Evolutionary conservation across 768 basidiomycete genomes (phyloP).

Genomic region (Termitomyces bulborhizus): DNA sequence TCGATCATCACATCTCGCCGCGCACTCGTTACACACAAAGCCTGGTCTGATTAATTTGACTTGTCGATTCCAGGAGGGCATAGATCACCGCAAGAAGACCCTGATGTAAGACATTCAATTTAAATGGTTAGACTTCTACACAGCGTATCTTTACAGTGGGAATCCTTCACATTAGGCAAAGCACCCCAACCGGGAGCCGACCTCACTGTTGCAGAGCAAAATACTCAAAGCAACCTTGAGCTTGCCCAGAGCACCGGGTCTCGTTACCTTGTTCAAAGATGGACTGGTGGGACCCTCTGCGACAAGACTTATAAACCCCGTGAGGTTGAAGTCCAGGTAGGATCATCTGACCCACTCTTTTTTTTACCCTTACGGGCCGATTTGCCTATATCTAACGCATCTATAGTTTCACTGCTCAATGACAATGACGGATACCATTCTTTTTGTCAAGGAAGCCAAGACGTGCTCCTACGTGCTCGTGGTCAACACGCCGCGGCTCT

Average conservation of each 20-base stretch:
- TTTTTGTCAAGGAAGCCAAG: constrained; percentile 88
- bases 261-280: constrained; percentile 87
- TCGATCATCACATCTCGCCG: constrained; percentile 3
- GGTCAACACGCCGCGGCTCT: constrained; percentile 91
- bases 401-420: constrained; percentile 92
- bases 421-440: constrained; percentile 86
- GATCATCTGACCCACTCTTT: constrained; percentile 7
- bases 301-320: constrained; percentile 86
- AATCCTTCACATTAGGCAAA: constrained; percentile 71
- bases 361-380: background rate
- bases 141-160: constrained; percentile 42
- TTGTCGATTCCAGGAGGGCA: constrained; percentile 47
- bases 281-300: constrained; percentile 88
- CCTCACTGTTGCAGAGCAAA: constrained; percentile 58
- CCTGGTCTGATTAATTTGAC: constrained; percentile 9
- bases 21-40: constrained; percentile 1
- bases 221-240: constrained; percentile 66
- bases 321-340: constrained; percentile 90
- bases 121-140: constrained; percentile 16
- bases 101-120: constrained; percentile 48
- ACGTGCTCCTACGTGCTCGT: constrained; percentile 94
- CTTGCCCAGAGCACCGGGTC: constrained; percentile 73
- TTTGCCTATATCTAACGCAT: background rate
- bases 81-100: constrained; percentile 82
- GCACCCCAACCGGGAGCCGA: constrained; percentile 66